A percentile compares a stretch with the other conserved stretches of the same genome.
Evolutionary conservation across 177 flowering plant genomes (phyloP).

Genomic region (Vitis hybrid): DNA sequence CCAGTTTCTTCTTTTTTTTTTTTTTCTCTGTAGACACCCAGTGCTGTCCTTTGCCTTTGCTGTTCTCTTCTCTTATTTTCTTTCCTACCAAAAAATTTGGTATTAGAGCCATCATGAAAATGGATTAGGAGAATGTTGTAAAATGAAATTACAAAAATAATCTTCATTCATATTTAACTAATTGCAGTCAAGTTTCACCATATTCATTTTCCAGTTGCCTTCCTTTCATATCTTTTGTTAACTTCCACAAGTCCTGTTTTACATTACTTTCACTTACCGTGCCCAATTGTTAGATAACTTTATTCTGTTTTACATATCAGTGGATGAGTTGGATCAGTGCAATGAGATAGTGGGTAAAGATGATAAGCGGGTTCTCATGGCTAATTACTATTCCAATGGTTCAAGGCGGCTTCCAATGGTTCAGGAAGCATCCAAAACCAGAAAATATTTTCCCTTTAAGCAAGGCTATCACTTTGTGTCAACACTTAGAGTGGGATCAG

Average conservation of each 20-base stretch:
- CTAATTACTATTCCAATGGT: conserved; percentile 33
- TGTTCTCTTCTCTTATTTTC: too few relatives aligned
- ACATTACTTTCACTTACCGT: not conserved
- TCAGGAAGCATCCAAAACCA: conserved; percentile 42
- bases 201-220: not conserved
- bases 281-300: not conserved
- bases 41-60: too few relatives aligned
- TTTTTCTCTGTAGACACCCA: too few relatives aligned
- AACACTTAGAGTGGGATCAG: conserved; percentile 84
- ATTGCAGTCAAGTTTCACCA: not conserved
- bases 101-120: too few relatives aligned
- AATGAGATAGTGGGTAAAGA: conserved; percentile 72
- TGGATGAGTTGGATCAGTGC: conserved; percentile 89
- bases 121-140: too few relatives aligned
- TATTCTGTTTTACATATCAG: conserved; percentile 35
- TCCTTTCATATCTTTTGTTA: conserved; percentile 1
- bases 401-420: conserved; percentile 34
- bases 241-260: not conserved
- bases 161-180: too few relatives aligned
- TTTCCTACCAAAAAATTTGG: too few relatives aligned
- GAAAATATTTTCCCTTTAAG: conserved; percentile 82
- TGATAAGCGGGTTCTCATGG: conserved; percentile 22
- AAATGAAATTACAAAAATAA: too few relatives aligned
- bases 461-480: conserved; percentile 81
- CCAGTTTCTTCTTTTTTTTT: too few relatives aligned